Conservation (phyloP, 129 eudicot species). For the Dittrichia graveolens region DNA sequence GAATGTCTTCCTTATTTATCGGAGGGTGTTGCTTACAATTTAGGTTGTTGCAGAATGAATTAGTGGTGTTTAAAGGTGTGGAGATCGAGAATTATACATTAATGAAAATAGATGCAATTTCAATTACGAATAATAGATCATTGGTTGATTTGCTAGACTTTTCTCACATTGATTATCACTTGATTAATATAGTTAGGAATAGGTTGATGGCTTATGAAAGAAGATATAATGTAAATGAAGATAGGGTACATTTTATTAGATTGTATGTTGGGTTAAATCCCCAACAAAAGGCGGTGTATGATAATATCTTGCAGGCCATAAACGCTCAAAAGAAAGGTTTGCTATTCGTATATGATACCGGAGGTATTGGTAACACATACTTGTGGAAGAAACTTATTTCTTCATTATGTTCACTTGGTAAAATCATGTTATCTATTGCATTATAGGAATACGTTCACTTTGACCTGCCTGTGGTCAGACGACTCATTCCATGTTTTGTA, state of each 20-base stretch:
- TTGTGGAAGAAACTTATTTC: neutral
- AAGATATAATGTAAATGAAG: neutral
- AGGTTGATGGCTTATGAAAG: neutral
- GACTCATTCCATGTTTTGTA: too few species aligned
- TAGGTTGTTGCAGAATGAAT: neutral
- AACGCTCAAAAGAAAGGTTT: neutral
- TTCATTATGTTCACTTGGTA: neutral
- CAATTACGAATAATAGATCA: too few species aligned
- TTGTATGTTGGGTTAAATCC: neutral
- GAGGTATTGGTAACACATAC: neutral
- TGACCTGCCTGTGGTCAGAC: too few species aligned
- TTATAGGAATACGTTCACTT: too few species aligned
- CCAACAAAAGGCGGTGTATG: neutral
- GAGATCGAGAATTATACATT: neutral
- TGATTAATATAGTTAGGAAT: neutral
- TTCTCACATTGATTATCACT: neutral
- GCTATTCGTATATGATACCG: neutral
- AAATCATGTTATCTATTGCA: too few species aligned
- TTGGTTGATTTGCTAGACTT: neutral
- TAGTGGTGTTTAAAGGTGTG: neutral
- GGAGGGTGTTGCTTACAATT: neutral
- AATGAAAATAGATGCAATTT: neutral
- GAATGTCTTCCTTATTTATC: neutral
- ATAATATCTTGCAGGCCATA: neutral
- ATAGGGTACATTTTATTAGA: neutral